Base-by-base conservation (phyloP, 306 rosid species). In the Rosa multiflora region DNA sequence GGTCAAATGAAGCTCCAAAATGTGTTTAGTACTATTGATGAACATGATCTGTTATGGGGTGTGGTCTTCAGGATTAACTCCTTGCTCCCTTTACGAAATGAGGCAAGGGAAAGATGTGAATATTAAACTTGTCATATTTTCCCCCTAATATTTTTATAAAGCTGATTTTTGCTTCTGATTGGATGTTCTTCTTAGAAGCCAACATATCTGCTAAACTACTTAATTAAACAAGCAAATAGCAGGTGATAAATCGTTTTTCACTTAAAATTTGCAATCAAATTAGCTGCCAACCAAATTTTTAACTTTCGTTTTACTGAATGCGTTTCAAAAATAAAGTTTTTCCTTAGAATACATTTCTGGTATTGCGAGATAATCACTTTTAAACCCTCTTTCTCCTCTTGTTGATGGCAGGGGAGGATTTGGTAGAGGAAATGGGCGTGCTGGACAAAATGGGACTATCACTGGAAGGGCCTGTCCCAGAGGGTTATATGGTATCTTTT, bases 401-500 rank as follows among this genome's bases (percentile, higher is more conserved):
- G 44, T 74, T 67, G 67, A 71, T 86, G 69, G 73, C 91, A 94
- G 98, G 83, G 98, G 97, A 80, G 98, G 98, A 75, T 53, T 78
- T 47, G 97, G 98, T 80, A 92, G 92, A 84, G 97, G 92, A 68
- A 90, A 81, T 72, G 98, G 97, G 79, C 88, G 78, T 85, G 83
- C 88, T 62, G 98, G 98, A 47, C 87, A 91, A 81, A 92, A 92
- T 73, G 98, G 98, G 53, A 88, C 97, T 39, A 74, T 91, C 76
- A 90, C 92, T 76, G 98, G 97, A 85, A 83, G 67, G 82, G 87
- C 90, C 75, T 94, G 98, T 74, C 98, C 98, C 23, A 81, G 78
- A 84, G 98, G 98, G 84, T 94, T 94, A 29, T 92, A 86, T 79
- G 97, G 98, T 58, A 87, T 89, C 82, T 94, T 91, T 78, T 94